Evolutionary conservation across 2,329 filamentous ascomycete species (phyloP).

Genomic region (Dactylellina drechsleri): DNA sequence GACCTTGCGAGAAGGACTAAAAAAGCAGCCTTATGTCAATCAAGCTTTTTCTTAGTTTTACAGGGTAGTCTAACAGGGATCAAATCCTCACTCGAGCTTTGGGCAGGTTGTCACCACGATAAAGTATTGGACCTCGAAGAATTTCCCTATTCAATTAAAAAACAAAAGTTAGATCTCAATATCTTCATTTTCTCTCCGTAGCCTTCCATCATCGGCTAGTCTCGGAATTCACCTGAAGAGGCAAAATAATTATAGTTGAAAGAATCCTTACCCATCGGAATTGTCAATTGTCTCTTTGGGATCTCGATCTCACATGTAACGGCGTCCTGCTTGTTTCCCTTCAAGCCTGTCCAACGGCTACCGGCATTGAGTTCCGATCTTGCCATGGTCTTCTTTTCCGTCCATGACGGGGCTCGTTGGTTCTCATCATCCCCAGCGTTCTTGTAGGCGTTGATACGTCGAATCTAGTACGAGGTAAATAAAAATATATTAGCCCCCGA

Average conservation of each 20-base stretch:
- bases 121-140: slow-evolving; percentile 58
- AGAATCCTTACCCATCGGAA: slow-evolving; percentile 53
- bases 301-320: slow-evolving; percentile 59
- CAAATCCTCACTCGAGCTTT: slow-evolving; percentile 55
- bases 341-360: slow-evolving; percentile 57
- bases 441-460: slow-evolving; percentile 34
- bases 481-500: slow-evolving; percentile 49
- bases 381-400: slow-evolving; percentile 57
- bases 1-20: slow-evolving; percentile 45
- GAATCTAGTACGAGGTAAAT: slow-evolving; percentile 30
- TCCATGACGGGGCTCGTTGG: slow-evolving; percentile 55
- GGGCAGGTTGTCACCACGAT: slow-evolving; percentile 57
- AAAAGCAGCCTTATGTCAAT: slow-evolving; percentile 20
- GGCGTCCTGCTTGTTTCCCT: slow-evolving; percentile 56
- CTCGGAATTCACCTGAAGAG: background rate
- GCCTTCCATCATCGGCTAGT: slow-evolving; percentile 4
- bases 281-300: slow-evolving; percentile 56
- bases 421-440: slow-evolving; percentile 17
- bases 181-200: background rate
- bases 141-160: slow-evolving; percentile 44
- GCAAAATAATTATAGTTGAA: background rate
- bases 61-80: slow-evolving; percentile 26
- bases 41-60: slow-evolving; percentile 5
- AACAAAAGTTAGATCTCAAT: slow-evolving; percentile 13
- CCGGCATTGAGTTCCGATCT: slow-evolving; percentile 57